Evolutionary conservation across 2,329 filamentous ascomycete species (phyloP), one percentile per base, ranked within the genome.

Genomic region (Trichoderma oligosporum): DNA sequence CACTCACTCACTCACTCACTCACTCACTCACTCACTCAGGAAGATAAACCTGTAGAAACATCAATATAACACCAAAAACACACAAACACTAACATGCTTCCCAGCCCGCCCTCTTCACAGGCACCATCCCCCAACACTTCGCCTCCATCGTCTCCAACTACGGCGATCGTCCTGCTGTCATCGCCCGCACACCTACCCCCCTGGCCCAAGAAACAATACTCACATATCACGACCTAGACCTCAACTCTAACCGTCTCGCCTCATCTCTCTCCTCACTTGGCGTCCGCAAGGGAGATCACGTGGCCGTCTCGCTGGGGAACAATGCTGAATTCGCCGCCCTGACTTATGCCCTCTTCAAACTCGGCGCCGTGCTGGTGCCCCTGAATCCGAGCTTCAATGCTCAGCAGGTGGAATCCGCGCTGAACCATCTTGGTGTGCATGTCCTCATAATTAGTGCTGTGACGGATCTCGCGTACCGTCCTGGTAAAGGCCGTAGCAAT

Each of bases 311-410:
- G 60, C 75, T 97, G 51, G 93, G 93, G 14, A 97, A 96, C 72
- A 86, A 85, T 39, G 77, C 87, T 64, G 91, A 96, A 71, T 93
- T 90, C 69, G 90, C 89, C 3, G 86, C 87, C 48, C 80, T 94
- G 18, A 93, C 88, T 5, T 97, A 97, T 73, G 92, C 92, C 1
- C 72, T 94, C 55, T 96, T 93, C 77, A 97, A 97, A 73, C 81
- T 97, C 8, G 94, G 94, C n/a, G 93, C 90, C 22, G 83, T 97
- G 49, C 77, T 97, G 61, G 92, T 96, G n/a, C 94, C 93, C 0
- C 75, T 97, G 22, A 97, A 99, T 70, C 93, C 92, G 18, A 87
- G 84, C 1, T 97, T 97, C 77, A 96, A 91, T 64, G 79, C 83
- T 3, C 71, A 76, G 4, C 94, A 97, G 75, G 84, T 97, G 7